These are phyloP conservation scores for Amoeboaphelidium protococcarum DNA, from an alignment of 371 early-diverging fungal species.

Conservation along the genomic window DNA sequence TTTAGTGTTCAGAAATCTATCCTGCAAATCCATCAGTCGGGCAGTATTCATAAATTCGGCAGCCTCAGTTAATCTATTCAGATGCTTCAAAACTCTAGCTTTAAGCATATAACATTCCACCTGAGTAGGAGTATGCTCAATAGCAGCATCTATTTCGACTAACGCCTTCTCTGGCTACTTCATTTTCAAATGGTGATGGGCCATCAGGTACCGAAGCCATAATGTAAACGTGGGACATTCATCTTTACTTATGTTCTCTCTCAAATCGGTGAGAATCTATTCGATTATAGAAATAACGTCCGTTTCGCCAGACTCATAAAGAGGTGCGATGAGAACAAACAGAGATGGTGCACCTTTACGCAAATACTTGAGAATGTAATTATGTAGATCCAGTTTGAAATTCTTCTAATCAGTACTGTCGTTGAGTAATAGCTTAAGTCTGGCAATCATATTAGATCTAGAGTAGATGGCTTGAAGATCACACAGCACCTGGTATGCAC, in stretches of 20 bases:
- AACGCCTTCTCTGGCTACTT: slow-evolving; percentile 37
- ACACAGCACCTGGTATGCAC: too few relatives aligned
- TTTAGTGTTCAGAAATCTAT: slow-evolving; percentile 83
- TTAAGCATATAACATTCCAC: slow-evolving; percentile 77
- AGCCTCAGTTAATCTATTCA: slow-evolving; percentile 40
- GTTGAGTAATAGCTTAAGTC: too few relatives aligned
- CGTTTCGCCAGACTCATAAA: too few relatives aligned
- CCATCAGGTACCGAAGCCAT: slow-evolving; percentile 68
- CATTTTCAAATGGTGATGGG: slow-evolving; percentile 49
- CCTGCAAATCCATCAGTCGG: slow-evolving; percentile 68
- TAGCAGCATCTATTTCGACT: slow-evolving; percentile 43
- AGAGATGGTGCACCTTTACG: slow-evolving; percentile 77
- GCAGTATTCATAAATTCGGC: slow-evolving; percentile 47
- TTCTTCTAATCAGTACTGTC: too few relatives aligned
- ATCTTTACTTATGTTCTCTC: slow-evolving; percentile 10
- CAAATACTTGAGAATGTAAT: slow-evolving; percentile 34
- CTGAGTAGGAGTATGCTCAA: slow-evolving; percentile 52
- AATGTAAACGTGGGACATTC: slow-evolving; percentile 54
- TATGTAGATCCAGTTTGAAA: slow-evolving; percentile 31
- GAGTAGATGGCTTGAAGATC: too few relatives aligned
- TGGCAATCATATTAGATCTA: too few relatives aligned
- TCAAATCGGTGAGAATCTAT: slow-evolving; percentile 7
- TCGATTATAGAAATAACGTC: not conserved
- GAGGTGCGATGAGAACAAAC: too few relatives aligned
- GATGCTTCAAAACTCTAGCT: slow-evolving; percentile 79